phyloP scores from a whole-genome alignment of 192 early-diverging fungal species.

The Radiomyces spectabilis region DNA sequence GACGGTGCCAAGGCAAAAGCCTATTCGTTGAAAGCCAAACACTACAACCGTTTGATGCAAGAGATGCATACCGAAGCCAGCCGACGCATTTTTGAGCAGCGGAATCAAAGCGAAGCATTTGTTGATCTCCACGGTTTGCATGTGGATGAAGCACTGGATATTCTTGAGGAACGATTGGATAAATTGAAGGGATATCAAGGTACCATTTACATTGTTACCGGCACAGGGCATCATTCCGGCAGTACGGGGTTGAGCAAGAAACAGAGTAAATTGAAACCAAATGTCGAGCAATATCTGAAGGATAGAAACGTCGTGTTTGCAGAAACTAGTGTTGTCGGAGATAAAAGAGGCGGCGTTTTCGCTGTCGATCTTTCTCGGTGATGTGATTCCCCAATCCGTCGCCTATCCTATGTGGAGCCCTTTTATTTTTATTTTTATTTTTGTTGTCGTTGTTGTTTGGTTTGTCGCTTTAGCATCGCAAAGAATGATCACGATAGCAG shows the following conservation, averaged over 20 bases:
- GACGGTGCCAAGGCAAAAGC: conserved; percentile 34
- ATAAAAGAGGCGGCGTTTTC: conserved; percentile 17
- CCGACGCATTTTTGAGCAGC: conserved; percentile 36
- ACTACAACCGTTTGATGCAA: conserved; percentile 41
- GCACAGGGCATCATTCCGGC: conserved; percentile 37
- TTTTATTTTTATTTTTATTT: too few species aligned
- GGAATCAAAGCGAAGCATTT: conserved; percentile 37
- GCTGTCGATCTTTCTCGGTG: conserved; percentile 15
- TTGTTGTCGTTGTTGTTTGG: too few species aligned
- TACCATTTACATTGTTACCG: conserved; percentile 42
- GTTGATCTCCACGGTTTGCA: conserved; percentile 47
- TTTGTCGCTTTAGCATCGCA: too few species aligned
- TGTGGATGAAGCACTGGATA: conserved; percentile 37
- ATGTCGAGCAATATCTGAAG: conserved; percentile 8
- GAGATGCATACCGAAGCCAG: conserved; percentile 37
- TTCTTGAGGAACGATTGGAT: conserved; percentile 35
- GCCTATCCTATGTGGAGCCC: too few species aligned
- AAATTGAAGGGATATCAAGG: conserved; percentile 32
- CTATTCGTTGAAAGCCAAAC: conserved; percentile 34
- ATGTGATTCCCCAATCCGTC: too few species aligned
- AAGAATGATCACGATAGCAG: too few species aligned
- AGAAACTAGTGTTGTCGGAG: conserved; percentile 15
- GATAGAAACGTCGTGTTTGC: conserved; percentile 14
- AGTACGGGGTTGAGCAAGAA: conserved; percentile 5
- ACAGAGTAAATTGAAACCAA: conserved; percentile 16